Percentiles rank a stretch among this genome's conserved stretches.
These are phyloP conservation scores for Capronia epimyces DNA, from an alignment of 2,329 filamentous ascomycete genomes.

Conservation along the genomic window DNA sequence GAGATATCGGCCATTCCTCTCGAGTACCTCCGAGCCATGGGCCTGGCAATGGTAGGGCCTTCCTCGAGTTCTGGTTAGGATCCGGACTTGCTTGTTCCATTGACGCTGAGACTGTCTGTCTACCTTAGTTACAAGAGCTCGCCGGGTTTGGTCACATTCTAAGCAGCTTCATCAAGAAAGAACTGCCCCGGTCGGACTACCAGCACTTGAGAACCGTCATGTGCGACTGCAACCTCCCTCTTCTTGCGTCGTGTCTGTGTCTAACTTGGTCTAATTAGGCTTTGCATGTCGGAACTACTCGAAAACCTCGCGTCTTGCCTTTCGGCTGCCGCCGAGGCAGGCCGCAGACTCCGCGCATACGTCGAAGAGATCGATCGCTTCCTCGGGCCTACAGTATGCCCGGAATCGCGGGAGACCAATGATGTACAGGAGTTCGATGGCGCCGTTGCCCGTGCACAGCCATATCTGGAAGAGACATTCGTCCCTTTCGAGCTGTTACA, in stretches of 20 bases:
- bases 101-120: not conserved
- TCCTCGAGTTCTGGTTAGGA: not conserved
- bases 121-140: conserved; percentile 16
- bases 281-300: conserved; percentile 16
- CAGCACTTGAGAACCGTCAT: conserved; percentile 14
- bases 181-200: conserved; percentile 10
- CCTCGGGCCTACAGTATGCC: not conserved
- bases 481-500: conserved; percentile 8
- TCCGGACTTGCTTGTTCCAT: not conserved
- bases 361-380: conserved; percentile 13
- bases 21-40: conserved; percentile 11
- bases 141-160: conserved; percentile 15
- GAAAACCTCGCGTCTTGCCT: conserved; percentile 8
- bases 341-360: conserved; percentile 6
- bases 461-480: not conserved
- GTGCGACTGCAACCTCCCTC: not conserved
- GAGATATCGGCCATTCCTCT: conserved; percentile 14
- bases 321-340: conserved; percentile 4
- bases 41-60: conserved; percentile 7
- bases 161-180: conserved; percentile 9
- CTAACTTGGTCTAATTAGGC: conserved; percentile 4
- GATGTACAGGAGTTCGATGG: not conserved
- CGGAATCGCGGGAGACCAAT: not conserved
- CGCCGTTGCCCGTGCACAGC: not conserved
- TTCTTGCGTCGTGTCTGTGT: not conserved